These are phyloP conservation scores for Gentiana straminea DNA, from an alignment of 257 asterid species.

Conservation along the genomic window DNA sequence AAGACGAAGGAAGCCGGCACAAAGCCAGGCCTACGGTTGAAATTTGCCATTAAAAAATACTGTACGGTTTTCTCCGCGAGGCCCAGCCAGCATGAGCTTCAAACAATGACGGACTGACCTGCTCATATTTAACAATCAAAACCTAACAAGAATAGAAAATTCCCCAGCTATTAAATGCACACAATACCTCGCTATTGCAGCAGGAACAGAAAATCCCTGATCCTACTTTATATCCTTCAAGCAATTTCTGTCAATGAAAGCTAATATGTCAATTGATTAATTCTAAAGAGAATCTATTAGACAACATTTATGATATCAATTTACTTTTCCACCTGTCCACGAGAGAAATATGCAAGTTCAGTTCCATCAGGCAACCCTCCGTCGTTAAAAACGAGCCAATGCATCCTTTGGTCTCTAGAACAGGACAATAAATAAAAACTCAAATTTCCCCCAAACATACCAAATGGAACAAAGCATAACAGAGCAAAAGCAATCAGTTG, in stretches of 20 bases:
- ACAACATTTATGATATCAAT: constrained; percentile 1
- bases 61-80: constrained; percentile 86
- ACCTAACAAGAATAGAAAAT: constrained; percentile 9
- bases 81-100: constrained; percentile 99
- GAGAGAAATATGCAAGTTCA: constrained; percentile 83
- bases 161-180: constrained; percentile 6
- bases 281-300: not conserved
- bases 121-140: constrained; percentile 19
- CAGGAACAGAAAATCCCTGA: constrained; percentile 78
- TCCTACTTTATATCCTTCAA: constrained; percentile 85
- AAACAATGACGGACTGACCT: constrained; percentile 96
- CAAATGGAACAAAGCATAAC: constrained; percentile 9
- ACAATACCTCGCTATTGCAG: constrained; percentile 73
- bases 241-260: constrained; percentile 53
- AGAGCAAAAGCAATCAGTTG: not conserved
- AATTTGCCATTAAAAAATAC: constrained; percentile 12
- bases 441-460: constrained; percentile 9
- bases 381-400: constrained; percentile 78
- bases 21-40: not conserved
- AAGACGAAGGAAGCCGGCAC: not conserved
- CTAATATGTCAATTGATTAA: constrained; percentile 15
- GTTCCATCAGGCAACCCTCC: constrained; percentile 95
- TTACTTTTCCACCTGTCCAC: constrained; percentile 59
- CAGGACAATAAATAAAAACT: constrained; percentile 4
- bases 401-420: constrained; percentile 86